Percentiles rank a stretch among this genome's conserved stretches.
Conservation (phyloP, 495 filamentous ascomycete genomes). For the Schizothecium vesticola region DNA sequence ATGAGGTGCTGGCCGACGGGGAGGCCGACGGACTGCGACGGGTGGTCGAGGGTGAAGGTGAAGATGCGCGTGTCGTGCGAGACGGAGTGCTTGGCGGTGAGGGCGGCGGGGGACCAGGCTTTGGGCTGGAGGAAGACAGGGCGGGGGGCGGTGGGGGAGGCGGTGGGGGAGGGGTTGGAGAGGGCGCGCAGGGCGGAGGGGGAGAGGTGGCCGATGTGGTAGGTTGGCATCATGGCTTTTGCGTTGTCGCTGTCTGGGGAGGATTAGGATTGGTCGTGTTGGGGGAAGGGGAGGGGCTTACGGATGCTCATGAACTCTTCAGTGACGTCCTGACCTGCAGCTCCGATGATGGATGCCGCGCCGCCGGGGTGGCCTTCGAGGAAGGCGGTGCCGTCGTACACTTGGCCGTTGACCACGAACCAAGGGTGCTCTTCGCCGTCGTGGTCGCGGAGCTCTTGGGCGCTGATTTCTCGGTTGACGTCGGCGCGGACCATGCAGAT, state of each 20-base stretch:
- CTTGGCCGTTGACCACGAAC: slow-evolving; percentile 90
- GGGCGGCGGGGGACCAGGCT: slow-evolving; percentile 62
- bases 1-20: slow-evolving; percentile 88
- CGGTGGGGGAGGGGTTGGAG: slow-evolving; percentile 9
- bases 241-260: slow-evolving; percentile 79
- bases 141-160: slow-evolving; percentile 29
- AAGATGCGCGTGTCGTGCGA: slow-evolving; percentile 84
- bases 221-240: slow-evolving; percentile 83
- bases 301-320: slow-evolving; percentile 95
- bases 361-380: slow-evolving; percentile 86
- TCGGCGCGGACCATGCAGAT: slow-evolving; percentile 77
- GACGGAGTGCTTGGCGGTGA: slow-evolving; percentile 58
- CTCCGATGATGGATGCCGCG: slow-evolving; percentile 78
- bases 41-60: slow-evolving; percentile 71
- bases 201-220: slow-evolving; percentile 79
- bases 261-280: slow-evolving; percentile 6
- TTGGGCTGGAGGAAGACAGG: slow-evolving; percentile 66
- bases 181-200: slow-evolving; percentile 52
- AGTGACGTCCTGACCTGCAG: slow-evolving; percentile 77
- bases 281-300: slow-evolving; percentile 41
- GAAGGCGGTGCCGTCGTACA: slow-evolving; percentile 85
- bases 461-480: slow-evolving; percentile 55
- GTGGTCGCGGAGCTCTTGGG: slow-evolving; percentile 70
- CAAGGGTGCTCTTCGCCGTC: slow-evolving; percentile 65
- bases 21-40: slow-evolving; percentile 66